Evolutionary conservation across 768 basidiomycete genomes (phyloP).

Genomic region (Termitomyces sp.): DNA sequence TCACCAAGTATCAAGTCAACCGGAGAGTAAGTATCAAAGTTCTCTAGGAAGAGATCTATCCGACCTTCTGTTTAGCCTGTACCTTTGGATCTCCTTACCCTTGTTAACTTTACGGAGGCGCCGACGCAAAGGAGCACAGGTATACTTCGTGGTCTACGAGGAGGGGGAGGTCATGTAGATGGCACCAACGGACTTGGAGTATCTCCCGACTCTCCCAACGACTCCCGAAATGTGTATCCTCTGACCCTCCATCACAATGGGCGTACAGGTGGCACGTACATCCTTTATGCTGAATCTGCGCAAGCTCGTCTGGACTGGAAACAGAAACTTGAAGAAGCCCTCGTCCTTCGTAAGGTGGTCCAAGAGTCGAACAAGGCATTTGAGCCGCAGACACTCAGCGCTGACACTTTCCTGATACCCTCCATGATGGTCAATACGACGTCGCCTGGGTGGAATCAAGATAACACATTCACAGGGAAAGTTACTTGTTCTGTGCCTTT

Average conservation of each 20-base stretch:
- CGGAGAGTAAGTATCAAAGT: constrained; percentile 51
- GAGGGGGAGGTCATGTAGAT: constrained; percentile 29
- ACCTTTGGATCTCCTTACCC: constrained; percentile 83
- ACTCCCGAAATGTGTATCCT: constrained; percentile 79
- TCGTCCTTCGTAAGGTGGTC: constrained; percentile 77
- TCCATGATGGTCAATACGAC: constrained; percentile 44
- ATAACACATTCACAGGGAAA: constrained; percentile 69
- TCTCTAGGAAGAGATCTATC: neutral
- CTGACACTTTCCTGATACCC: constrained; percentile 83
- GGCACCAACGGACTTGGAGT: constrained; percentile 15
- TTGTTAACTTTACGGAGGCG: constrained; percentile 78
- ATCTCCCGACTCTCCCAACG: constrained; percentile 39
- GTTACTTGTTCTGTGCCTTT: constrained; percentile 97
- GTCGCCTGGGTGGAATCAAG: constrained; percentile 66
- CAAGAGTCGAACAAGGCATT: constrained; percentile 95
- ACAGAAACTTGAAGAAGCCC: constrained; percentile 82
- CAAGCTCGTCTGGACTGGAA: constrained; percentile 84
- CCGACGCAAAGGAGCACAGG: constrained; percentile 73
- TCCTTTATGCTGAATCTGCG: constrained; percentile 80
- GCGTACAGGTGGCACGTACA: constrained; percentile 79
- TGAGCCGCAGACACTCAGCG: constrained; percentile 85
- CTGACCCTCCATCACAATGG: constrained; percentile 89
- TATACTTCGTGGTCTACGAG: constrained; percentile 60
- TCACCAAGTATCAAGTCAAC: constrained; percentile 75
- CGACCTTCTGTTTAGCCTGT: constrained; percentile 59